Evolutionary conservation across 2,329 filamentous ascomycete species (phyloP).

Genomic region (Colletotrichum chrysophilum): DNA sequence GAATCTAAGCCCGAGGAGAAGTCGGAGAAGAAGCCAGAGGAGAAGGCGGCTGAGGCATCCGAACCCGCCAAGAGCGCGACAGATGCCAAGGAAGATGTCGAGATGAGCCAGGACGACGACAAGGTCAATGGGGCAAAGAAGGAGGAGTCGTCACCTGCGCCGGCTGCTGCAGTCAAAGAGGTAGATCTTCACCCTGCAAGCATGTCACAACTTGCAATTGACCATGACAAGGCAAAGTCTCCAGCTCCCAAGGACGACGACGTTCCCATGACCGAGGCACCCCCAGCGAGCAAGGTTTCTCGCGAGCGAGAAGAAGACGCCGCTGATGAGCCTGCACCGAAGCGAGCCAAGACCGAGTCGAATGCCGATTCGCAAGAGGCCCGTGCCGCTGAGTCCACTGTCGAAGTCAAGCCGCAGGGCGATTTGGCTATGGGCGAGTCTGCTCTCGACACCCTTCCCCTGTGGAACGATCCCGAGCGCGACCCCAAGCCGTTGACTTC

Average conservation of each 20-base stretch:
- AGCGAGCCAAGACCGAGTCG: constrained; percentile 78
- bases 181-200: constrained; percentile 39
- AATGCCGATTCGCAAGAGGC: constrained; percentile 42
- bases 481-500: constrained; percentile 59
- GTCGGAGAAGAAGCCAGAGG: background rate
- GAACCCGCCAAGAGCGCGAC: constrained; percentile 13
- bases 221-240: constrained; percentile 31
- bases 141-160: background rate
- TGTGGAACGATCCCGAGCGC: constrained; percentile 47
- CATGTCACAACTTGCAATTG: constrained; percentile 44
- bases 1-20: constrained; percentile 11
- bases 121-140: constrained; percentile 11
- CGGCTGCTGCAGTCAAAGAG: constrained; percentile 29
- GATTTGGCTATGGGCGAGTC: constrained; percentile 15
- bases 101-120: constrained; percentile 12
- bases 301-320: constrained; percentile 81
- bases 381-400: constrained; percentile 23
- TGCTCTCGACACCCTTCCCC: constrained; percentile 35
- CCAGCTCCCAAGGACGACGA: constrained; percentile 33
- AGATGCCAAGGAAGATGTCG: constrained; percentile 14
- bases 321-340: constrained; percentile 71
- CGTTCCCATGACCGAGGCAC: constrained; percentile 59
- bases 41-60: constrained; percentile 9
- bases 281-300: constrained; percentile 63
- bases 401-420: constrained; percentile 33